phyloP scores from a whole-genome alignment of 73 alveolate genomes.

The Symbiodinium pilosum region DNA sequence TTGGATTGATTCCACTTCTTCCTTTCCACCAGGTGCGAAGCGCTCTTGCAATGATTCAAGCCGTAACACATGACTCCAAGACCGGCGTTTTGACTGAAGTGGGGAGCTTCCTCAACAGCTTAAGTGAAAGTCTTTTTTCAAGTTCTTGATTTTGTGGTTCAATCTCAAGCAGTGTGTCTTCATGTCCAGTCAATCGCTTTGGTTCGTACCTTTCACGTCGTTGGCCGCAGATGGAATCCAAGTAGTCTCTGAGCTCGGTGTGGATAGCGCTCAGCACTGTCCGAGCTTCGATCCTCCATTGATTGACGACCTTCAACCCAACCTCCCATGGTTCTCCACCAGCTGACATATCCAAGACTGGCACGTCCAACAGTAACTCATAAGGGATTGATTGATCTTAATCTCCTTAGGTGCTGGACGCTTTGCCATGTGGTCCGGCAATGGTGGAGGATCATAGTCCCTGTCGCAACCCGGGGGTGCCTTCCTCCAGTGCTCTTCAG shows the following conservation, averaged over 20 bases:
- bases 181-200: neutral
- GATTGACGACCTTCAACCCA: neutral
- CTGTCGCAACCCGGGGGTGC: neutral
- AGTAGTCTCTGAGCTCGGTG: neutral
- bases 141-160: neutral
- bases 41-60: neutral
- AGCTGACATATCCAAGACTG: neutral
- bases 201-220: neutral
- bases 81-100: neutral
- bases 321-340: neutral
- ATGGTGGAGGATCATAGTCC: neutral
- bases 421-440: neutral
- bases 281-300: neutral
- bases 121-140: neutral
- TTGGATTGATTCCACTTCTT: neutral
- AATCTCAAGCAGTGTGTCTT: neutral
- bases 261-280: neutral
- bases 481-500: neutral
- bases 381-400: neutral
- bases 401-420: neutral
- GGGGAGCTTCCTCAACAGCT: neutral
- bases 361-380: neutral
- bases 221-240: neutral
- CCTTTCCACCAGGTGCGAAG: neutral
- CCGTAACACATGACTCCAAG: neutral